A percentile compares a stretch with the other conserved stretches of the same genome.
phyloP scores from a whole-genome alignment of 2,329 filamentous ascomycete species.

The Shiraia sp. region DNA sequence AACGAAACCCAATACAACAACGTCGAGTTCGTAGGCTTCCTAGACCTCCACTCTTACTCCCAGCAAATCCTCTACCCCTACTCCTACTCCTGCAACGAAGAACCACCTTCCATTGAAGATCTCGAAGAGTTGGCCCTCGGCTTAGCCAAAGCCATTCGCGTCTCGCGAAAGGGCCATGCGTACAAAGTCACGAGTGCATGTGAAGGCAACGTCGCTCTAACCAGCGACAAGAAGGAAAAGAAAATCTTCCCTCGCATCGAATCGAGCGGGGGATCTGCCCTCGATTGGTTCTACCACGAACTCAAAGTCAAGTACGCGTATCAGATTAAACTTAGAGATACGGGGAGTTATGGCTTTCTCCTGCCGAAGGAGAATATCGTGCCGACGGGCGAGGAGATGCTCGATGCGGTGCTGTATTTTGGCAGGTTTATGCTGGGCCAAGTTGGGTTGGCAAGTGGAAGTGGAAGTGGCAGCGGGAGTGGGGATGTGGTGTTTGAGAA shows the following conservation, averaged over 20 bases:
- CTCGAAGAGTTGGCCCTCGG: constrained; percentile 87
- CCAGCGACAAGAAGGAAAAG: constrained; percentile 33
- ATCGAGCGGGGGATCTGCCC: constrained; percentile 77
- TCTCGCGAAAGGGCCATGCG: constrained; percentile 73
- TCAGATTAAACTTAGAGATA: constrained; percentile 92
- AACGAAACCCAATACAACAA: constrained; percentile 74
- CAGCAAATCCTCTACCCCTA: constrained; percentile 95
- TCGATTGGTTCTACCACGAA: constrained; percentile 96
- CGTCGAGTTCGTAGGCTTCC: constrained; percentile 76
- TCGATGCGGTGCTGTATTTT: constrained; percentile 81
- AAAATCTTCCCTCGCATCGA: constrained; percentile 63
- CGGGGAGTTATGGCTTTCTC: constrained; percentile 91
- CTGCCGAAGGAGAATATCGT: constrained; percentile 85
- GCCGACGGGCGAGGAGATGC: constrained; percentile 84
- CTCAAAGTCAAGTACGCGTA: constrained; percentile 82
- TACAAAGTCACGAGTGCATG: constrained; percentile 78
- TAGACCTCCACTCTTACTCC: constrained; percentile 94
- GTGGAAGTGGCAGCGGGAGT: no score
- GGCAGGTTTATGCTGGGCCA: constrained; percentile 72
- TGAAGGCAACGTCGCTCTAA: constrained; percentile 68
- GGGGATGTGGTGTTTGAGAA: no score
- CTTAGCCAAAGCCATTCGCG: constrained; percentile 83
- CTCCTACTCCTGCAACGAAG: constrained; percentile 76
- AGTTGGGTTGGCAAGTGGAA: constrained; percentile 31
- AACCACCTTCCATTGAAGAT: constrained; percentile 87